Conservation (phyloP, 2,329 filamentous ascomycete species). For the Penicillium capsulatum region DNA sequence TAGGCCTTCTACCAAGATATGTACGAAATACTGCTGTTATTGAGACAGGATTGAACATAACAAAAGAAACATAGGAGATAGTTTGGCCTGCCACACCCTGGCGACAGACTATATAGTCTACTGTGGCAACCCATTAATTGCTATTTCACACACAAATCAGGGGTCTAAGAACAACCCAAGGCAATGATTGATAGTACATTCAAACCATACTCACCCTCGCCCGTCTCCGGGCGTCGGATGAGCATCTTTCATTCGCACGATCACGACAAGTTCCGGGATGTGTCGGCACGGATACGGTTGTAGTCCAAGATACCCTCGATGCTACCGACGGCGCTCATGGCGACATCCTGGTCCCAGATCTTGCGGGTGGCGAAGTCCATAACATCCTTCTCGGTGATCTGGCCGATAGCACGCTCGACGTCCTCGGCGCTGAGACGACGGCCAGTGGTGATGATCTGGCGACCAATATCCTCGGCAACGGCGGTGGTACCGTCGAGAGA, state of each 20-base stretch:
- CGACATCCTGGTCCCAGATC: slow-evolving; percentile 96
- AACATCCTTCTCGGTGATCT: slow-evolving; percentile 90
- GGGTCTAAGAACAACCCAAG: slow-evolving; percentile 26
- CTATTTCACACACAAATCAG: slow-evolving; percentile 30
- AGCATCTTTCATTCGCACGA: slow-evolving; percentile 22
- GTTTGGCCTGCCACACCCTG: slow-evolving; percentile 20
- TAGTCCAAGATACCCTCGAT: slow-evolving; percentile 72
- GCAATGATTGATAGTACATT: slow-evolving; percentile 32
- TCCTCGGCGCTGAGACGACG: slow-evolving; percentile 86
- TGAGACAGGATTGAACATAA: slow-evolving; percentile 1
- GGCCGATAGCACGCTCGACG: slow-evolving; percentile 86
- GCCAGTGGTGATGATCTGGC: slow-evolving; percentile 96
- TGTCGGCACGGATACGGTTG: slow-evolving; percentile 64
- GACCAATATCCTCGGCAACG: slow-evolving; percentile 95
- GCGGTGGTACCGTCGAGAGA: slow-evolving; percentile 96
- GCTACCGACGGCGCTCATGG: slow-evolving; percentile 85
- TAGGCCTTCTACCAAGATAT: slow-evolving; percentile 1
- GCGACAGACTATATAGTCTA: slow-evolving; percentile 28
- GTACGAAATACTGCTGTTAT: slow-evolving; percentile 9
- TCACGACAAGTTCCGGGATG: slow-evolving; percentile 65
- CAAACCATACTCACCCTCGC: slow-evolving; percentile 19
- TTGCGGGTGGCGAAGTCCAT: slow-evolving; percentile 94
- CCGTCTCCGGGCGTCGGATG: slow-evolving; percentile 9
- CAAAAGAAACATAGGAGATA: slow-evolving; percentile 23
- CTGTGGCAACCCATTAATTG: slow-evolving; percentile 30